Base-by-base conservation (phyloP, 148 eudicot species). In the Pouteria glomerata region DNA sequence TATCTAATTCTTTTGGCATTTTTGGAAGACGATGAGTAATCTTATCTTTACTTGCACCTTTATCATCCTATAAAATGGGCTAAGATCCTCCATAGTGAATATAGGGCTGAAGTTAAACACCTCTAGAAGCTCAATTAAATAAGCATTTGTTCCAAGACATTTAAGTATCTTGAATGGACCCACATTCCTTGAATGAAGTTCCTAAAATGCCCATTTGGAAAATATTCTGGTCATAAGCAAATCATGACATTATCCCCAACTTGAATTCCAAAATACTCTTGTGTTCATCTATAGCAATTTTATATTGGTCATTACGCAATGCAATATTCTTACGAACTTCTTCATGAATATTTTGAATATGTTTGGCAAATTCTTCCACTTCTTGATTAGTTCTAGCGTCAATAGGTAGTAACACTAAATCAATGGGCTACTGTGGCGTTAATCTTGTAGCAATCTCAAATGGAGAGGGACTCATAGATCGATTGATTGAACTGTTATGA, bases 391-490 rank as follows among this genome's bases (percentile, higher is more conserved):
- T 27, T 59, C 39, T 59, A 10, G 34, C 42, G 3, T 56, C 60
- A 34, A 55, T 8, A 6, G 73, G 63, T 12, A 59, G 33, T 48
- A 41, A 58, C 1, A 48, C 71, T 12, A 48, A 30, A 50, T 68
- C 71, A 29, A 68, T 51, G 29, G 58, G 41, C 29, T 29, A 33
- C 24, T 27, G 18, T 1, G 58, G 57, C 23, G 7, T 21, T 19
- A 72, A 11, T 3, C 67, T 44, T 7, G 35, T 29, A 13, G 60
- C 67, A 44, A 72, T 72, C 47, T 72, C 74, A 62, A 72, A 72
- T 11, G 59, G 75, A 4, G 18, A 61, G 1, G 6, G 26, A 0
- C 68, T 48, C 1, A 61, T 69, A 15, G 16, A 18, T 21, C 72
- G 19, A n/a, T 69, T 69, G 0, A 69, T 61, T 1, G 48, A 69